Evolutionary conservation across 768 basidiomycete species (phyloP).

Genomic region (Boletus speciosus): DNA sequence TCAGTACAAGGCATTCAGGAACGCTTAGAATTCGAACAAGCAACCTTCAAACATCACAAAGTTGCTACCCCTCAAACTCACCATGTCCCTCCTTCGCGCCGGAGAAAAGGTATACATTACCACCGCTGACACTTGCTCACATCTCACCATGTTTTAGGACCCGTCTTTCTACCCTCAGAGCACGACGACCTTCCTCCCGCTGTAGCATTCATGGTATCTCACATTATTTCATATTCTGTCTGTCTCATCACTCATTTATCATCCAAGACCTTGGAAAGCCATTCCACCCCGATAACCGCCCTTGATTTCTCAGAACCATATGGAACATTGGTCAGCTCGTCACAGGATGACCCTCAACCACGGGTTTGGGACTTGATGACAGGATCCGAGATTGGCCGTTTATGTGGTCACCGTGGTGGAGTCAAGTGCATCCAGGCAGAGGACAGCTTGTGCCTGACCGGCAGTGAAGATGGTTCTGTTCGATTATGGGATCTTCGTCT

Average conservation of each 20-base stretch:
- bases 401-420: slow-evolving; percentile 75
- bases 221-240: neutral
- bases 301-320: slow-evolving; percentile 98
- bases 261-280: slow-evolving; percentile 75
- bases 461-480: slow-evolving; percentile 81
- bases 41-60: slow-evolving; percentile 30
- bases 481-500: slow-evolving; percentile 87
- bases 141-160: slow-evolving; percentile 48
- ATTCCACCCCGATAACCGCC: slow-evolving; percentile 77
- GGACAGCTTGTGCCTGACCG: slow-evolving; percentile 85
- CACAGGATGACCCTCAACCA: slow-evolving; percentile 81
- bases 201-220: slow-evolving; percentile 90
- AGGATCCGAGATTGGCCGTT: slow-evolving; percentile 80
- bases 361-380: slow-evolving; percentile 93
- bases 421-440: slow-evolving; percentile 95
- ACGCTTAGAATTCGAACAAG: slow-evolving; percentile 69
- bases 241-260: slow-evolving; percentile 9
- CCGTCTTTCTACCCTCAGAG: slow-evolving; percentile 94
- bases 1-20: slow-evolving; percentile 89
- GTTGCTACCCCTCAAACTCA: slow-evolving; percentile 5
- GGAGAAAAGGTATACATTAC: slow-evolving; percentile 28
- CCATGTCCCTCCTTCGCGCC: slow-evolving; percentile 29
- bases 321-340: slow-evolving; percentile 85
- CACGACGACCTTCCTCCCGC: slow-evolving; percentile 93
- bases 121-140: neutral